A percentile compares a stretch with the other conserved stretches of the same genome.
These are phyloP conservation scores for Gossypium arboreum DNA, from an alignment of 345 rosid genomes.

Conservation along the genomic window DNA sequence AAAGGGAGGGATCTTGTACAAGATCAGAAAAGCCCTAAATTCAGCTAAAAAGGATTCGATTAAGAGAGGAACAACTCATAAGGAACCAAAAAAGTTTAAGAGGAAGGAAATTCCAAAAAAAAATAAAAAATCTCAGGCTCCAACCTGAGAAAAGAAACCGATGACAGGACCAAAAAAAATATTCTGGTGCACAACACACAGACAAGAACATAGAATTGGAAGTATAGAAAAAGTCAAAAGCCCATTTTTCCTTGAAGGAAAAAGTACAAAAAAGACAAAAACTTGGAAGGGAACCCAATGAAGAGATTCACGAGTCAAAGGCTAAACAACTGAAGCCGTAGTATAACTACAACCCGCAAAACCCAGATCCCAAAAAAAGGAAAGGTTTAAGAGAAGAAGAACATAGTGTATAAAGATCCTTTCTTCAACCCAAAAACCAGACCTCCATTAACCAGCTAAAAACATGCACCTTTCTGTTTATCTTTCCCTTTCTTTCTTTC, in stretches of 20 bases:
- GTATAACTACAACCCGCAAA: constrained; percentile 30
- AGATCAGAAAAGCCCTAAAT: constrained; percentile 36
- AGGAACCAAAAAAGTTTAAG: background rate
- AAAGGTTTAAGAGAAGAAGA: constrained; percentile 16
- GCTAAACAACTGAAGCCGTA: constrained; percentile 40
- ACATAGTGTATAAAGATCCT: constrained; percentile 8
- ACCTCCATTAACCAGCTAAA: constrained; percentile 25
- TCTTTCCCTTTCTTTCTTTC: background rate
- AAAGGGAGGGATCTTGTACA: constrained; percentile 23
- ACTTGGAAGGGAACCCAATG: constrained; percentile 39
- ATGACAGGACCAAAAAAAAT: constrained; percentile 2
- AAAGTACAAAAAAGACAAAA: constrained; percentile 30
- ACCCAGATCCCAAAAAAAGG: constrained; percentile 51
- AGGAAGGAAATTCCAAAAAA: constrained; percentile 7
- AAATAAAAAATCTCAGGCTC: constrained; percentile 5
- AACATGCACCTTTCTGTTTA: constrained; percentile 2
- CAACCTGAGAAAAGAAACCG: background rate
- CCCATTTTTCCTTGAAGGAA: constrained; percentile 22
- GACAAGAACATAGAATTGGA: constrained; percentile 23
- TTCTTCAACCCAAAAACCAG: constrained; percentile 8
- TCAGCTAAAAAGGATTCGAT: constrained; percentile 18
- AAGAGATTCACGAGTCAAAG: constrained; percentile 34
- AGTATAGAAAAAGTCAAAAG: constrained; percentile 38
- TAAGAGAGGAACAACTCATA: constrained; percentile 1
- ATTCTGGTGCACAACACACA: constrained; percentile 24